Evolutionary conservation across 495 filamentous ascomycete genomes (phyloP), one percentile per base, ranked within the genome.

Genomic region (Jackrogersella multiformis): DNA sequence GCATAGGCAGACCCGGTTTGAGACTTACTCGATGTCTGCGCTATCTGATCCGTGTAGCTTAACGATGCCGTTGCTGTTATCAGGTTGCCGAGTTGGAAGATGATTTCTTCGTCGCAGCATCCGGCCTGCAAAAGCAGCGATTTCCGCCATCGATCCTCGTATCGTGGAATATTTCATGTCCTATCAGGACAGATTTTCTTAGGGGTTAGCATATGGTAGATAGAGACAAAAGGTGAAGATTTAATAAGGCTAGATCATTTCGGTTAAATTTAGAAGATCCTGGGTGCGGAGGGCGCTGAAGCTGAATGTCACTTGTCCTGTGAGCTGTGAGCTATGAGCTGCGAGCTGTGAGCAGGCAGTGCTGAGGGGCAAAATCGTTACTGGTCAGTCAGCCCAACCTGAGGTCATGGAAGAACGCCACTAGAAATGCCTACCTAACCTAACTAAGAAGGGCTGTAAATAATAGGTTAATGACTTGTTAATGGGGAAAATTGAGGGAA

Each of bases 361-460:
- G 46, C 46, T 51, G 46, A 34, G 46, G 24, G 46, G 46, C 46
- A 32, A 51, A 51, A 13, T 13, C 28, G 46, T 46, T 21, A 46
- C 42, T n/a, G 46, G 26, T 51, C 16, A 51, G 46, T 18, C 1
- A 28, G 45, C 9, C 28, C 21, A 49, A 23, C 46, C 46, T 21
- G 26, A n/a, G n/a, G 42, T 26, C 21, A 20, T 28, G 13, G 5
- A 51, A 51, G 26, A 18, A 34, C 46, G 28, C 46, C 28, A 34
- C 46, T 51, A 34, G n/a, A 51, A 34, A 8, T 32, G 46, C 45
- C n/a, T n/a, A n/a, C n/a, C n/a, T n/a, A n/a, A n/a, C n/a, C 46
- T 51, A 34, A 21, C 42, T 46, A 21, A 10, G 21, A 15, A 46
- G 21, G 12, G 26, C 46, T 51, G 46, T 18, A 51, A 51, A 51